Evolutionary conservation across 306 rosid species (phyloP), one percentile per base, ranked within the genome.

Genomic region (Cajanus cajan): DNA sequence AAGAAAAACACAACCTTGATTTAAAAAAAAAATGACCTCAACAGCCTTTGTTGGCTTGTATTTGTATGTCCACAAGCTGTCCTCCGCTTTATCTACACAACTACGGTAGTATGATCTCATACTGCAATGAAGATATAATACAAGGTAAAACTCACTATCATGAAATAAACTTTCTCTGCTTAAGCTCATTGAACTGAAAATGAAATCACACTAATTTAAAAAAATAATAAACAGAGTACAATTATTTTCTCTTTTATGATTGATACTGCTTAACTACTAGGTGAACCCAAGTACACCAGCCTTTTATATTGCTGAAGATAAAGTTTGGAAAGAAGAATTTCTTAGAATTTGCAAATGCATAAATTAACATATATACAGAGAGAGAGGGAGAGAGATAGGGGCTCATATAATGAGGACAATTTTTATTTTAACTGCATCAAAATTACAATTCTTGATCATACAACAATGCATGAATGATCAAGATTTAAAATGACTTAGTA

Each of bases 41-140:
- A 33, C 55, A 24, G 94, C 93, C 80, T 76, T 92, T 77, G 78
- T 82, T 72, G 98, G 98, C 83, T 82, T 93, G 88, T 95, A 95
- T 79, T 91, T 90, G 57, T 87, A 51, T 25, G 86, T 85, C 98
- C 98, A 95, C 71, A 92, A 85, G 78, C 87, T 69, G 79, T 79
- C 51, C 74, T 79, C 78, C 19, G 86, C 70, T 80, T 84, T 84
- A 69, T 82, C 83, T 79, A 77, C 82, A 84, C 85, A 76, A 80
- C 79, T 74, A 78, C 24, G 43, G 85, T 84, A 84, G 83, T 83
- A 88, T 19, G 90, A 77, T 83, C 79, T 84, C 89, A 82, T 80
- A 83, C 98, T 92, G 90, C 83, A 86, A 71, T 50, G 63, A 66
- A 84, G 72, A 82, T 71, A 84, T 68, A 82, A 76, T 39, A 62